These are phyloP conservation scores for Guadua angustifolia DNA, from an alignment of 176 grass and related monocot species.

Conservation along the genomic window DNA sequence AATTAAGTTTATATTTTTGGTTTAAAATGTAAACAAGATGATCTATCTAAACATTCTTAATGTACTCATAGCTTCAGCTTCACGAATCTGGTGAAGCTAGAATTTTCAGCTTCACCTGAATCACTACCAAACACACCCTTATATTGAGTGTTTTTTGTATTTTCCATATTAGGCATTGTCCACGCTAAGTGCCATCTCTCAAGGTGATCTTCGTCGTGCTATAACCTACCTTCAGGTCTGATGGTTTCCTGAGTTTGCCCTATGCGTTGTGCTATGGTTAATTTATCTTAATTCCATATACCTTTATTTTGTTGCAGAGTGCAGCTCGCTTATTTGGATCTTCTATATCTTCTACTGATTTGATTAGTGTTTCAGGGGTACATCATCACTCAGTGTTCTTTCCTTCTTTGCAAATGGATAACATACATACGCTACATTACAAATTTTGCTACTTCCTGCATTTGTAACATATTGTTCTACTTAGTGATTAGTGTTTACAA, in stretches of 20 bases:
- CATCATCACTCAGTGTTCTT: conserved; percentile 25
- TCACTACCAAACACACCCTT: no score
- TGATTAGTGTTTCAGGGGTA: conserved; percentile 99
- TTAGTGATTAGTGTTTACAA: background rate
- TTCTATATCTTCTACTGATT: conserved; percentile 75
- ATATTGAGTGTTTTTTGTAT: conserved; percentile 45
- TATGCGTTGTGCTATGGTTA: background rate
- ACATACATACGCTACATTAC: conserved; percentile 10
- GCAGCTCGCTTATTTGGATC: conserved; percentile 94
- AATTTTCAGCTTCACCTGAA: no score
- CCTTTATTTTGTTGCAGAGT: conserved; percentile 62
- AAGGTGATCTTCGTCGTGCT: conserved; percentile 97
- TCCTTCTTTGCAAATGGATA: conserved; percentile 24
- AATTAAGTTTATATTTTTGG: no score
- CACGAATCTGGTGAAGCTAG: no score
- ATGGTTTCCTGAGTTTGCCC: conserved; percentile 3
- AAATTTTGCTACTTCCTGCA: conserved; percentile 29
- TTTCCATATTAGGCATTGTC: conserved; percentile 66
- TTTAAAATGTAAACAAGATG: no score
- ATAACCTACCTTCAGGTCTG: conserved; percentile 97
- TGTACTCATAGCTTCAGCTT: no score
- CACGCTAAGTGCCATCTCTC: conserved; percentile 84
- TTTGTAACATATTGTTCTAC: conserved; percentile 28
- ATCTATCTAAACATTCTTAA: no score
- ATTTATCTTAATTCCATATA: conserved; percentile 25